Base-by-base conservation (phyloP, 2,329 filamentous ascomycete species). In the Colletotrichum limetticola region DNA sequence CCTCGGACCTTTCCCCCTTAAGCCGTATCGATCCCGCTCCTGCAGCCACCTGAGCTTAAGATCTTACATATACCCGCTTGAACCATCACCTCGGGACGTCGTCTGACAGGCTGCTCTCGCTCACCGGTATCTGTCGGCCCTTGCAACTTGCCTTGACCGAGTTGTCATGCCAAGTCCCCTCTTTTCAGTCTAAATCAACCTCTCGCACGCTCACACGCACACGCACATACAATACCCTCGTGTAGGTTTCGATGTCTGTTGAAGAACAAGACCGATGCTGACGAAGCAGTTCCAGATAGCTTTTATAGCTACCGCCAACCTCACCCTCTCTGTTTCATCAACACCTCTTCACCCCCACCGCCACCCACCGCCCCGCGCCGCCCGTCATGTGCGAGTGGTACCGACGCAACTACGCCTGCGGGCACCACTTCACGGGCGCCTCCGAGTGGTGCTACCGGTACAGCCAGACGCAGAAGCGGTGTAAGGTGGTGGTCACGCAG, bases 401-500 rank as follows among this genome's bases (percentile, higher is more conserved):
- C 66, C 74, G 74, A 22, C 74, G 73, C 53, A 74, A 74, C 62
- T 75, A 69, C n/a, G 74, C 69, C 58, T 75, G 74, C 59, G 61
- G 74, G 61, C 74, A 75, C 37, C 67, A 74, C 66, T 71, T 75
- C 28, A 72, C 70, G 4, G 72, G 74, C 66, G 74, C 74, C 37
- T 68, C 72, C 6, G 66, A 72, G 55, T 75, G 74, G 74, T 75
- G 74, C 52, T 58, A 71, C 28, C 68, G 66, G 2, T 75, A 75
- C 72, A 71, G 72, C 42, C 72, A 68, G 60, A 73, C 74, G 11
- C 68, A 74, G 55, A 74, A 68, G 28, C 74, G 74, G 16, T 75
- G 74, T 57, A 68, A 72, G 57, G 66, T 75, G 30, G 64, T 68
- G 28, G 66, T 75, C 32, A 66, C 62, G 16, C 65, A 75, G 57